Base-by-base conservation (phyloP, 2,329 filamentous ascomycete species). In the Huntiella moniliformis region DNA sequence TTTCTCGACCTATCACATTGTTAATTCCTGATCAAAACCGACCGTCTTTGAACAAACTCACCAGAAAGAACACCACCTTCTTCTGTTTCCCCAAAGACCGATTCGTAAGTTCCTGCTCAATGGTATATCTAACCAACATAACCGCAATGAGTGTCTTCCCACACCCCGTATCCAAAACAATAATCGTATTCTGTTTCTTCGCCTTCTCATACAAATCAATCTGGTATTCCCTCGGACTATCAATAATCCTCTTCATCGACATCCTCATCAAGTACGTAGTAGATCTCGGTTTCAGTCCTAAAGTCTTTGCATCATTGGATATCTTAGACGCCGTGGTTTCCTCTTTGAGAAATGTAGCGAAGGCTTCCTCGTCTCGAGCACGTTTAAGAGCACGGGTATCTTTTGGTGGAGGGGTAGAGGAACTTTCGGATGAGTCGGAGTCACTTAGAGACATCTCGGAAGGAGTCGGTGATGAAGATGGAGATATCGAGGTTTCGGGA, bases 121-220 rank as follows among this genome's bases (percentile, higher is more conserved):
- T 69, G 7, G 75, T 70, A 58, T 92, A 74, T 35, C 78, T 75
- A 17, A 96, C 69, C 4, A 98, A 68, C 2, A 96, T 69, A 1
- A 84, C 86, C 0, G 91, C 87, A 54, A 98, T 95, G n/a, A 95
- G 67, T 0, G 91, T 98, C 62, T 98, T 98, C 2, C 91, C 91
- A 3, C 85, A 86, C 10, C 91, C 82, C n/a, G 88, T 95, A 56
- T 92, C 86, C 1, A 96, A 70, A 1, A 98, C 91, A 1, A 91
- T 87, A 53, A 98, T 93, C 5, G 79, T 82, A 56, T 98, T 98
- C 53, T 79, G 73, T 44, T 71, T 57, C 56, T 91, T 94, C 3
- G 91, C 88, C 52, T 74, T 74, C 58, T 95, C 84, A 55, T 91
- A 96, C 0, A 98, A 70, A 57, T 96, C 88, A 10, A 83, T 65